Conservation (phyloP, 1,284 basidiomycete genomes). For the Ustilago bromivora region DNA sequence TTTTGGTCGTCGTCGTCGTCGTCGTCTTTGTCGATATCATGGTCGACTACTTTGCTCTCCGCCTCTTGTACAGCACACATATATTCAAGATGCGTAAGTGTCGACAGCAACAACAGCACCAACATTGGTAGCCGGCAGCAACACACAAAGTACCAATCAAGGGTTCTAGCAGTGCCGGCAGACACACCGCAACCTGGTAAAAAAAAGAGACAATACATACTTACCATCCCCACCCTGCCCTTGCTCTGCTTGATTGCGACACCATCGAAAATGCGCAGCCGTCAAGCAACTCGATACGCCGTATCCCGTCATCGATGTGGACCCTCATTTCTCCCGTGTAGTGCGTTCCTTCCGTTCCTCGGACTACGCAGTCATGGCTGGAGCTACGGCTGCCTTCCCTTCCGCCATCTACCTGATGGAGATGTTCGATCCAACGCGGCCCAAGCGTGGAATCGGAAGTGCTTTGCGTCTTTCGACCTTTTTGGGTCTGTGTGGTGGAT, state of each 20-base stretch:
- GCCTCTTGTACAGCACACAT: conserved; percentile 6
- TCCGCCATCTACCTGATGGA: conserved; percentile 75
- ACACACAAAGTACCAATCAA: background rate
- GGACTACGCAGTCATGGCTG: conserved; percentile 89
- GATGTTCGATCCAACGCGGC: conserved; percentile 63
- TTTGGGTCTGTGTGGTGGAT: conserved; percentile 82
- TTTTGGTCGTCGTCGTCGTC: conserved; percentile 18
- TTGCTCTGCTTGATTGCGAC: too few species aligned
- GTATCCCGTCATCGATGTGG: conserved; percentile 75
- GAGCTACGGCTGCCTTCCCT: conserved; percentile 82
- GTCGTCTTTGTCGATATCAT: background rate
- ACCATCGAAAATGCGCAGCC: conserved; percentile 12
- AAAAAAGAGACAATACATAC: background rate
- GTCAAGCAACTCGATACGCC: conserved; percentile 64
- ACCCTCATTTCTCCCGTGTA: conserved; percentile 90
- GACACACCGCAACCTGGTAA: background rate
- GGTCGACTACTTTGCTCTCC: background rate
- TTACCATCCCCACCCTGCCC: background rate
- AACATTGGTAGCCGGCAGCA: background rate
- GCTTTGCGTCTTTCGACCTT: conserved; percentile 62
- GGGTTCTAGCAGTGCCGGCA: background rate
- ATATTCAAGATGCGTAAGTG: conserved; percentile 42
- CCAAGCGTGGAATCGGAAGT: conserved; percentile 50
- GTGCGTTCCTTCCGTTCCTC: conserved; percentile 87
- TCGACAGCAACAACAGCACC: background rate